phyloP scores from a whole-genome alignment of 1,139 yeast species.

The Protomyces inundatus region DNA sequence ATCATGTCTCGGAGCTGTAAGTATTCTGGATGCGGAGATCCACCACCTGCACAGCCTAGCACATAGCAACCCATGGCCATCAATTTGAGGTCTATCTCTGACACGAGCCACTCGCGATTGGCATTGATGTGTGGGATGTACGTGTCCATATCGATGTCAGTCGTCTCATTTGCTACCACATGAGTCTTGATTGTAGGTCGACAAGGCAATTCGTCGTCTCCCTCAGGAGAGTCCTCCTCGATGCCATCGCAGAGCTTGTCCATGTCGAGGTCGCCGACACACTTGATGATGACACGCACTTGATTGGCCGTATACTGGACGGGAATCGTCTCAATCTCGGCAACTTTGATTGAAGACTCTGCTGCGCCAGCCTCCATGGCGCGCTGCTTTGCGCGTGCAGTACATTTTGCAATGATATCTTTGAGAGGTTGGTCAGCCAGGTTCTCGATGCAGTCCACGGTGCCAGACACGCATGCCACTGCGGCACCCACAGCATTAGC shows the following conservation, averaged over 20 bases:
- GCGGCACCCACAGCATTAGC: constrained; percentile 51
- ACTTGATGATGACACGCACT: constrained; percentile 30
- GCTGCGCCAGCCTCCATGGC: constrained; percentile 31
- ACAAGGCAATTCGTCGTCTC: neutral
- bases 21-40: constrained; percentile 45
- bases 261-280: constrained; percentile 32
- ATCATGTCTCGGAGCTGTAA: constrained; percentile 41
- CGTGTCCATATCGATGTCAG: constrained; percentile 18
- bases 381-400: constrained; percentile 29
- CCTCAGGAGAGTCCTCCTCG: neutral
- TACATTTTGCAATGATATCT: constrained; percentile 26
- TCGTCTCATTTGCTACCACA: neutral
- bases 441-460: constrained; percentile 34
- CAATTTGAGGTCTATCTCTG: constrained; percentile 44
- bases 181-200: neutral
- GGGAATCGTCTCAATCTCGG: constrained; percentile 32
- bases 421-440: constrained; percentile 27
- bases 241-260: neutral
- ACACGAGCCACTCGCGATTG: constrained; percentile 43
- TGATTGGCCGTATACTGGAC: constrained; percentile 31
- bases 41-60: constrained; percentile 51
- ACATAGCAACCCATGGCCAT: constrained; percentile 46
- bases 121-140: constrained; percentile 42
- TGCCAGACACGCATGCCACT: constrained; percentile 42
- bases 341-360: constrained; percentile 29